Evolutionary conservation across 768 basidiomycete species (phyloP), one percentile per base, ranked within the genome.

Genomic region (Mycena belliarum): DNA sequence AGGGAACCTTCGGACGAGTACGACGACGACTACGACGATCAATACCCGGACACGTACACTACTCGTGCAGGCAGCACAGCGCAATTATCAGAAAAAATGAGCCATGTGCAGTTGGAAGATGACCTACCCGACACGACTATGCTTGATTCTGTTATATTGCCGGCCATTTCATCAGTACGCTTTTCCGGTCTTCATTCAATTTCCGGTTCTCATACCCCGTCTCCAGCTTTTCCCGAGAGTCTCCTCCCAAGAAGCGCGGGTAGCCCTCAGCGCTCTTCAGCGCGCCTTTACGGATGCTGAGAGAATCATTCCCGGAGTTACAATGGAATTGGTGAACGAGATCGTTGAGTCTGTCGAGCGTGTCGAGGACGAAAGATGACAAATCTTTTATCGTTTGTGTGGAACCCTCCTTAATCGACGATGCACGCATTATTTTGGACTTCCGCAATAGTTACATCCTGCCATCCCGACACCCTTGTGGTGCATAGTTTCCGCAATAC

Each of bases 271-370:
- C 57, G 82, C 90, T 48, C 79, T 98, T 12, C 91, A 97, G 64
- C 82, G 91, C 28, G 95, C 97, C 3, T 95, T 98, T 68, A 91
- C 92, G 25, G 93, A 97, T 26, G 95, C 95, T 14, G 97, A 99
- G 75, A 82, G 91, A 58, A 88, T 93, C 54, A 97, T 98, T 64
- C 97, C 97, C 9, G 97, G 97, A 6, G 87, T 99, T 28, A 91
- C 94, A 23, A 77, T 91, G 74, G 96, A 96, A 59, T 80, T 98
- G 47, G 91, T 97, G 52, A 91, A 93, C 68, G 95, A 97, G 74
- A 93, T 95, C 62, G 91, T 94, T 23, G 92, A 95, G 70, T 93
- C 91, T 15, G 92, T 95, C 18, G 92, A 95, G 69, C 91, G 89
- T 63, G 91, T 94, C 37, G 91, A 92, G 61, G 92, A 93, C 25